Conservation (phyloP, 306 rosid genomes). For the Vigna reflexopilosa region DNA sequence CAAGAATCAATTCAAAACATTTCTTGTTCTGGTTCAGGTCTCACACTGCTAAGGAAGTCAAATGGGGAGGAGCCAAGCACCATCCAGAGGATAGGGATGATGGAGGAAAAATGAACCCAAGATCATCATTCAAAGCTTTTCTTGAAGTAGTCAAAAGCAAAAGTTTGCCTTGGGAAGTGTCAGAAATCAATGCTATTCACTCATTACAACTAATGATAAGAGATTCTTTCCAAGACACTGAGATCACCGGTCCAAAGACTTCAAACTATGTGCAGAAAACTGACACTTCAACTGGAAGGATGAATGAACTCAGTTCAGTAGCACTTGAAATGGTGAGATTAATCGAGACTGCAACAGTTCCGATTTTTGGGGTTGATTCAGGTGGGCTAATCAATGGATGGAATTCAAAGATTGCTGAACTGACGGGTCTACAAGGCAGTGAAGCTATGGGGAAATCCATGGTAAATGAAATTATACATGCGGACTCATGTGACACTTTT, state of each 20-base stretch:
- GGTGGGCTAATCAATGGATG: slow-evolving; percentile 80
- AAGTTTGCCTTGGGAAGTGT: slow-evolving; percentile 82
- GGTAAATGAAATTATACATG: slow-evolving; percentile 64
- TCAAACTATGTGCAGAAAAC: slow-evolving; percentile 31
- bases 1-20: slow-evolving; percentile 65
- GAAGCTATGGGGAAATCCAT: slow-evolving; percentile 79
- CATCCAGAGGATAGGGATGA: slow-evolving; percentile 79
- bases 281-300: slow-evolving; percentile 46
- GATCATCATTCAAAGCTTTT: slow-evolving; percentile 79
- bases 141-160: slow-evolving; percentile 74
- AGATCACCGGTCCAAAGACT: slow-evolving; percentile 51
- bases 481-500: slow-evolving; percentile 59
- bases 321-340: slow-evolving; percentile 86
- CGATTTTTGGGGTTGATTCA: slow-evolving; percentile 80
- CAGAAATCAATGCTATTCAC: slow-evolving; percentile 83
- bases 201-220: slow-evolving; percentile 79
- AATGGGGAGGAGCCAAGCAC: slow-evolving; percentile 93
- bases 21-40: slow-evolving; percentile 91
- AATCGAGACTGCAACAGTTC: slow-evolving; percentile 87
- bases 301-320: slow-evolving; percentile 72
- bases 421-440: slow-evolving; percentile 61
- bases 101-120: slow-evolving; percentile 74
- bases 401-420: slow-evolving; percentile 74
- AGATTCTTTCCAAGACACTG: slow-evolving; percentile 61
- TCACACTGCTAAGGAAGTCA: slow-evolving; percentile 71